phyloP scores from a whole-genome alignment of 73 alveolate genomes.

The Paramecium octaurelia region DNA sequence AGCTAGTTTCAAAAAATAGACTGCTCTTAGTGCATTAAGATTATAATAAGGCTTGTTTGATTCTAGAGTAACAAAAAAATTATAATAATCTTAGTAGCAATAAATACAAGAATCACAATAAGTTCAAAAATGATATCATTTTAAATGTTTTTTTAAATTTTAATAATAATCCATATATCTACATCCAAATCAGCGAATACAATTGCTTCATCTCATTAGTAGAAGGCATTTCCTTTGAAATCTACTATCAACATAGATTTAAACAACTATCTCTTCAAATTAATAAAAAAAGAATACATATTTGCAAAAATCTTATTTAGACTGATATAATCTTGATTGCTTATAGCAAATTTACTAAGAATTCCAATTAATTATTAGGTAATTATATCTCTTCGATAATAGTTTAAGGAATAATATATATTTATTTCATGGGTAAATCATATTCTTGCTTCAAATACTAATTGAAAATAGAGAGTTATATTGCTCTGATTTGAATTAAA shows the following conservation, averaged over 20 bases:
- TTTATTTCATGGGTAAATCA: background rate
- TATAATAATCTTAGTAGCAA: background rate
- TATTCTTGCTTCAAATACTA: background rate
- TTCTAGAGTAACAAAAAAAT: conserved; percentile 33
- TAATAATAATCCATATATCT: background rate
- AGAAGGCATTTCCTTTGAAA: conserved; percentile 43
- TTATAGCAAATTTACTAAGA: too few species aligned
- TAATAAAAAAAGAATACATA: conserved; percentile 7
- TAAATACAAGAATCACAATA: background rate
- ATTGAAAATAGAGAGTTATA: too few species aligned
- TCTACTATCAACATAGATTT: conserved; percentile 54
- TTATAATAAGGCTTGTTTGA: conserved; percentile 25
- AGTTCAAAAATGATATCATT: background rate
- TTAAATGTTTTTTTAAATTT: background rate
- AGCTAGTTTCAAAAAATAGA: conserved; percentile 40
- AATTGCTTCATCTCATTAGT: conserved; percentile 9
- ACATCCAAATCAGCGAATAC: conserved; percentile 20
- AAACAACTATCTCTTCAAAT: conserved; percentile 45
- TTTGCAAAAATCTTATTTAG: too few species aligned
- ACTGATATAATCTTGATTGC: too few species aligned
- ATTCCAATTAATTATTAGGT: too few species aligned
- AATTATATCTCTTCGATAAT: too few species aligned
- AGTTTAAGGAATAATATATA: background rate
- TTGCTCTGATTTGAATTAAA: too few species aligned
- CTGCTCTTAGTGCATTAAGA: conserved; percentile 41